These are phyloP conservation scores for Podaxis sp. DNA, from an alignment of 768 basidiomycete species.

Conservation along the genomic window DNA sequence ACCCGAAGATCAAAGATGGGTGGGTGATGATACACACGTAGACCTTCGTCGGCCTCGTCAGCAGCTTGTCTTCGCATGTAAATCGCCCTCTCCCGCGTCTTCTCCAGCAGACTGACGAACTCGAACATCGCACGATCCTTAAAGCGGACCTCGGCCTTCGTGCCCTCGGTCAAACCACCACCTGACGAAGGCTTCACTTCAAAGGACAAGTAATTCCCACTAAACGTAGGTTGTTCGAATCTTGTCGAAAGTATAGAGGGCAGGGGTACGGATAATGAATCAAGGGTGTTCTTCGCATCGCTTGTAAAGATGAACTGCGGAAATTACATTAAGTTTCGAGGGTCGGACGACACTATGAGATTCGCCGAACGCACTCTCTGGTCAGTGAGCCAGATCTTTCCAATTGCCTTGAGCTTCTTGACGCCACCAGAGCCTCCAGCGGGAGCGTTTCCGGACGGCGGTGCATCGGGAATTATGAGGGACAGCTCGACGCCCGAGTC, in stretches of 20 bases:
- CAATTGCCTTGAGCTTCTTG: slow-evolving; percentile 58
- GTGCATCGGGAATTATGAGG: slow-evolving; percentile 56
- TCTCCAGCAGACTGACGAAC: slow-evolving; percentile 72
- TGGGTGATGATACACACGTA: slow-evolving; percentile 47
- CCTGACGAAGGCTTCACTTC: slow-evolving; percentile 65
- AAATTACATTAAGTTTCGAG: not conserved
- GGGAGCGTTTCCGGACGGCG: slow-evolving; percentile 38
- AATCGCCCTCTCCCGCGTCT: slow-evolving; percentile 72
- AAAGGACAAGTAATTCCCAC: slow-evolving; percentile 64
- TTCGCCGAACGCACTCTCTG: slow-evolving; percentile 55
- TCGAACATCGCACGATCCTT: slow-evolving; percentile 69
- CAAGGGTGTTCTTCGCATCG: slow-evolving; percentile 34
- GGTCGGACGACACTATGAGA: not conserved
- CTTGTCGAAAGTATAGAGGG: slow-evolving; percentile 63
- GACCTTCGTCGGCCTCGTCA: slow-evolving; percentile 51
- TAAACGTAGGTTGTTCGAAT: slow-evolving; percentile 77
- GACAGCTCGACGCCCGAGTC: slow-evolving; percentile 58
- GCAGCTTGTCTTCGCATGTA: slow-evolving; percentile 67
- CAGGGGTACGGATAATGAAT: slow-evolving; percentile 59
- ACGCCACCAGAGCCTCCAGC: slow-evolving; percentile 55
- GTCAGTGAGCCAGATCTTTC: slow-evolving; percentile 67
- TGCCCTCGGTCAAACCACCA: slow-evolving; percentile 67
- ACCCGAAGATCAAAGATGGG: not conserved
- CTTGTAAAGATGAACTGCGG: slow-evolving; percentile 64
- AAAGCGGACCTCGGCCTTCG: slow-evolving; percentile 66